Evolutionary conservation across 1,139 yeast genomes (phyloP).

Genomic region (Protomyces pachydermus): DNA sequence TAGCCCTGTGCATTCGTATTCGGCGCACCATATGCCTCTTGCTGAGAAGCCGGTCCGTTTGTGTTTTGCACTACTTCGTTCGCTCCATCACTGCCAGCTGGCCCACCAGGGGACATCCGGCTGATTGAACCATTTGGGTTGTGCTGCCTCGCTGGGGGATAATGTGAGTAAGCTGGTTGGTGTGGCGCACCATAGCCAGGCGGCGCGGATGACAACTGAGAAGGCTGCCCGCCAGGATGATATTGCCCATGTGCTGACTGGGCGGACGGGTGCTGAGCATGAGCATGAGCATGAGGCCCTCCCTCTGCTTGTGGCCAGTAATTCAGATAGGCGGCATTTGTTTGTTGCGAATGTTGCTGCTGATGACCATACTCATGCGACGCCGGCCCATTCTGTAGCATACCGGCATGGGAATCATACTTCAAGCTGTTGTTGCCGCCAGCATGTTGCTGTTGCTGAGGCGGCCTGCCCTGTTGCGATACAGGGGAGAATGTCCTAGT

Average conservation of each 20-base stretch:
- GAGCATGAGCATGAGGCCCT: not conserved
- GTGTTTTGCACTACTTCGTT: not conserved
- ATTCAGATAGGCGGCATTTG: not conserved
- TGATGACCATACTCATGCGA: not conserved
- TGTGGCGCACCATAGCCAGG: not conserved
- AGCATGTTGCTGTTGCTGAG: conserved; percentile 16
- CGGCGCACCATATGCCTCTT: not conserved
- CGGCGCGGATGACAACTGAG: not conserved
- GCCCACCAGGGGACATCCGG: not conserved
- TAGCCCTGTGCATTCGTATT: not conserved
- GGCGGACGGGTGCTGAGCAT: not conserved
- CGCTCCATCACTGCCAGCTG: not conserved
- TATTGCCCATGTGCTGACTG: not conserved
- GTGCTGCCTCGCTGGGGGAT: not conserved
- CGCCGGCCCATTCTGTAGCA: not conserved
- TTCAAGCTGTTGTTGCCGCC: conserved; percentile 19
- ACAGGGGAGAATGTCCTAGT: conserved; percentile 19
- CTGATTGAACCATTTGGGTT: not conserved
- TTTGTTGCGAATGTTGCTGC: not conserved
- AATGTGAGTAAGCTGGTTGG: not conserved
- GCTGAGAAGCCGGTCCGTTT: not conserved
- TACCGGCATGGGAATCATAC: not conserved
- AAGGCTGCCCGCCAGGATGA: not conserved
- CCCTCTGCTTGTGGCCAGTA: not conserved
- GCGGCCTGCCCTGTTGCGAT: conserved; percentile 6